Percentiles rank a stretch among this genome's conserved stretches.
These are phyloP conservation scores for Cicer pinnatifidum DNA, from an alignment of 306 rosid genomes.

Conservation along the genomic window DNA sequence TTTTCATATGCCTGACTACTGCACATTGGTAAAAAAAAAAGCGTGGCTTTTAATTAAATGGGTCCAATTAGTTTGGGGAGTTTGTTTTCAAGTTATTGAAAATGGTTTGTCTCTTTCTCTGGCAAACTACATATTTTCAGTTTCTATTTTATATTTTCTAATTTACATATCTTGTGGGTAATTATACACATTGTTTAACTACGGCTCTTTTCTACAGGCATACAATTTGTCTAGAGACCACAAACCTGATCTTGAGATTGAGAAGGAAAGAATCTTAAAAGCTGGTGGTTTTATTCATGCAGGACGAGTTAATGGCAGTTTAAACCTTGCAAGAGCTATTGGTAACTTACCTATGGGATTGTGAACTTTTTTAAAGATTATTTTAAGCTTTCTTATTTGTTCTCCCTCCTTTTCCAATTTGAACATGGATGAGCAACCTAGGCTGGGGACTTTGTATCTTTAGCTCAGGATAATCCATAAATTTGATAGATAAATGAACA, in stretches of 20 bases:
- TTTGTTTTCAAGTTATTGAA: conserved; percentile 22
- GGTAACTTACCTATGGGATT: conserved; percentile 52
- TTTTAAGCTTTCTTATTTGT: neutral
- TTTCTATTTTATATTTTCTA: neutral
- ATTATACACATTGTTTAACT: conserved; percentile 12
- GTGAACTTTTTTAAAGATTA: conserved; percentile 35
- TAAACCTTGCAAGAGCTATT: conserved; percentile 97
- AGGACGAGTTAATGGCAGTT: conserved; percentile 95
- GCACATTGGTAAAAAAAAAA: conserved; percentile 4
- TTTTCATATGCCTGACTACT: conserved; percentile 10
- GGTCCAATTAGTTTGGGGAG: neutral
- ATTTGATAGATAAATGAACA: conserved; percentile 13
- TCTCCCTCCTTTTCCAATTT: neutral
- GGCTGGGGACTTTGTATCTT: conserved; percentile 29
- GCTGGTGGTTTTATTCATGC: conserved; percentile 98
- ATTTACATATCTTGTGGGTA: conserved; percentile 8
- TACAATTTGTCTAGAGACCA: conserved; percentile 89
- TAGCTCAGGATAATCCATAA: conserved; percentile 18
- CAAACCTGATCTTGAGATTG: conserved; percentile 93
- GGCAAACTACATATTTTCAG: conserved; percentile 31
- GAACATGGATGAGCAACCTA: conserved; percentile 3
- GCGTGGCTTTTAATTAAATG: neutral
- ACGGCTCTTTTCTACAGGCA: conserved; percentile 68
- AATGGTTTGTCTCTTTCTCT: conserved; percentile 21
- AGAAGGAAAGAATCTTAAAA: conserved; percentile 87